Evolutionary conservation across 371 early-diverging fungal species (phyloP).

Genomic region (Mortierella sp.): DNA sequence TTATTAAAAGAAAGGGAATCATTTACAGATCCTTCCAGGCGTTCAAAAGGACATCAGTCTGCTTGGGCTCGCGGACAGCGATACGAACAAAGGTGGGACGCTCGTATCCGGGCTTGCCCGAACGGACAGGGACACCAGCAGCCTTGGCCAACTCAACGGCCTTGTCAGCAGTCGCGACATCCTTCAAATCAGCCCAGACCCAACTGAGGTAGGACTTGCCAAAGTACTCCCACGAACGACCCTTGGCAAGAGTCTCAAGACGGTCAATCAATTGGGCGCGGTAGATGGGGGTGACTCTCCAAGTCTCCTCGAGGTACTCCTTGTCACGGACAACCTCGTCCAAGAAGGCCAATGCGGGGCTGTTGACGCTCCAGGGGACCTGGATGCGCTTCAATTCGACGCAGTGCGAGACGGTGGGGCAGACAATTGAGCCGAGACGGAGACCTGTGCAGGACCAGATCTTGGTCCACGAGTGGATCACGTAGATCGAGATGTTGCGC

Average conservation of each 20-base stretch:
- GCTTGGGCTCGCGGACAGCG: conserved; percentile 81
- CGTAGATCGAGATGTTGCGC: conserved; percentile 80
- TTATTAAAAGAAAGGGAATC: not conserved
- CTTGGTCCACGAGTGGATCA: conserved; percentile 94
- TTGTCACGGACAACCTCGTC: conserved; percentile 80
- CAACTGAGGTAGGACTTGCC: conserved; percentile 86
- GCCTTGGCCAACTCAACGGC: conserved; percentile 75
- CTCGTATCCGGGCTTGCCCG: conserved; percentile 85
- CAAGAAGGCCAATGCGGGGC: conserved; percentile 84
- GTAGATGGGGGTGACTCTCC: conserved; percentile 78
- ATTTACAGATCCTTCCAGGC: conserved; percentile 75
- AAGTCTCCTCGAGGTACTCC: conserved; percentile 80
- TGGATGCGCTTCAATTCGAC: conserved; percentile 79
- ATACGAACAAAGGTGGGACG: conserved; percentile 82
- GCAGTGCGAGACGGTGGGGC: conserved; percentile 82
- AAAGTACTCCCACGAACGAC: conserved; percentile 75
- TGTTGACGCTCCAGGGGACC: conserved; percentile 93
- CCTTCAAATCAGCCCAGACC: conserved; percentile 86
- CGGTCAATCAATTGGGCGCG: conserved; percentile 74
- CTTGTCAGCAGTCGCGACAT: conserved; percentile 66
- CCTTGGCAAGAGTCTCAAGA: conserved; percentile 57
- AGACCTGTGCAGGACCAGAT: conserved; percentile 93
- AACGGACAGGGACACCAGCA: conserved; percentile 88
- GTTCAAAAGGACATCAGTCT: conserved; percentile 71
- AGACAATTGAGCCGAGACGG: conserved; percentile 88